Conservation (phyloP, 192 early-diverging fungal genomes). For the Coemansia reversa region DNA sequence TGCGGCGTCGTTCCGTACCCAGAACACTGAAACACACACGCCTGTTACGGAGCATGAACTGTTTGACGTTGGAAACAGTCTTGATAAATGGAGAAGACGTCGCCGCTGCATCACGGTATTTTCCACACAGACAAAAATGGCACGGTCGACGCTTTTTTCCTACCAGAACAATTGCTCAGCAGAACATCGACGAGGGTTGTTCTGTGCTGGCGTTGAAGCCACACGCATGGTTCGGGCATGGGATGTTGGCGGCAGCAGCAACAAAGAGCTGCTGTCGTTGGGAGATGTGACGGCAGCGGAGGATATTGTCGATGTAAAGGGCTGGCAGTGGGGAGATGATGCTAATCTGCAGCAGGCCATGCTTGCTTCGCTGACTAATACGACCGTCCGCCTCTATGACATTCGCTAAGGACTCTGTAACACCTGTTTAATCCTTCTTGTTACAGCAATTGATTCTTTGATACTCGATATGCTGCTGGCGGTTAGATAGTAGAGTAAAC, state of each 20-base stretch:
- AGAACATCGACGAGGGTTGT: slow-evolving; percentile 15
- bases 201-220: slow-evolving; percentile 40
- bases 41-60: slow-evolving; percentile 25
- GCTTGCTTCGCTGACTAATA: slow-evolving; percentile 28
- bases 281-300: slow-evolving; percentile 10
- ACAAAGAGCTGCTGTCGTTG: slow-evolving; percentile 11
- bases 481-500: too few species aligned
- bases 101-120: slow-evolving; percentile 7
- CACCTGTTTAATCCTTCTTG: neutral
- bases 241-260: neutral
- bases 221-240: slow-evolving; percentile 20
- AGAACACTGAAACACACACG: neutral
- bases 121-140: slow-evolving; percentile 32
- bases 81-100: slow-evolving; percentile 5
- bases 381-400: slow-evolving; percentile 36
- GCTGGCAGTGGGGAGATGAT: slow-evolving; percentile 25
- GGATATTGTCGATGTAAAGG: slow-evolving; percentile 33
- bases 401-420: slow-evolving; percentile 13
- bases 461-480: too few species aligned
- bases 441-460: too few species aligned
- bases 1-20: slow-evolving; percentile 33
- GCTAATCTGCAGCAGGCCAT: slow-evolving; percentile 2
- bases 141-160: slow-evolving; percentile 34
- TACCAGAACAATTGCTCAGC: neutral
- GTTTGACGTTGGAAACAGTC: slow-evolving; percentile 7